Base-by-base conservation (phyloP, 148 eudicot genomes). In the Silene uniflora region DNA sequence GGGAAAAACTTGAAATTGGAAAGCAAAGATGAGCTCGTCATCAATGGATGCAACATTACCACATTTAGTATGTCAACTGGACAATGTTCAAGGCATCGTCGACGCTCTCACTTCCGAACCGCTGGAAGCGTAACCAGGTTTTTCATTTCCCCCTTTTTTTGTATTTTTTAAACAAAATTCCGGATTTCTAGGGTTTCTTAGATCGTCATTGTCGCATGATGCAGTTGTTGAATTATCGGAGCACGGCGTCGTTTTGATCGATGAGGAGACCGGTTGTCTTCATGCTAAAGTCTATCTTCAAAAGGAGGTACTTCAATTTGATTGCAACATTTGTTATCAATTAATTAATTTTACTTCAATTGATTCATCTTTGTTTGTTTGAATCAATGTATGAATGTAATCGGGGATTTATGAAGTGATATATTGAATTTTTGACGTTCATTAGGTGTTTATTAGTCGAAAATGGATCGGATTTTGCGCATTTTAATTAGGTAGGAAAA, bases 211-310 rank as follows among this genome's bases (percentile, higher is more conserved):
- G 24, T 46, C 49, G 12, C 72, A 94, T 94, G 99, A 95, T 25
- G 97, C 97, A 7, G 89, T 95, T 29, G 80, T 95, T 74, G 99
- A 95, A 71, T 80, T 95, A 42, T 92, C 97, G 0, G 97, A 95
- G 71, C 99, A 95, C 71, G 99, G 99, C 10, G 83, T 95, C 22
- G 92, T 92, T 58, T 81, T 95, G 80, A 92, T 92, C 32, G 97
- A 92, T 0, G 99, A 95, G 81, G 99, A 92, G 61, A 84, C 97
- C 21, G 84, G 86, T 67, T 95, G 99, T 76, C 92, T 95, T 79
- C 99, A 95, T 81, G 99, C 99, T 74, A 95, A 92, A 77, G 99
- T 95, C 21, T 95, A 95, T 81, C 91, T 95, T 21, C 93, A 95
- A 73, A 86, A 88, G 49, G 99, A 95, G 97, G 98, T 95, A 74